Base-by-base conservation (phyloP, 2,329 filamentous ascomycete genomes). In the Cryphonectria nitschkei region DNA sequence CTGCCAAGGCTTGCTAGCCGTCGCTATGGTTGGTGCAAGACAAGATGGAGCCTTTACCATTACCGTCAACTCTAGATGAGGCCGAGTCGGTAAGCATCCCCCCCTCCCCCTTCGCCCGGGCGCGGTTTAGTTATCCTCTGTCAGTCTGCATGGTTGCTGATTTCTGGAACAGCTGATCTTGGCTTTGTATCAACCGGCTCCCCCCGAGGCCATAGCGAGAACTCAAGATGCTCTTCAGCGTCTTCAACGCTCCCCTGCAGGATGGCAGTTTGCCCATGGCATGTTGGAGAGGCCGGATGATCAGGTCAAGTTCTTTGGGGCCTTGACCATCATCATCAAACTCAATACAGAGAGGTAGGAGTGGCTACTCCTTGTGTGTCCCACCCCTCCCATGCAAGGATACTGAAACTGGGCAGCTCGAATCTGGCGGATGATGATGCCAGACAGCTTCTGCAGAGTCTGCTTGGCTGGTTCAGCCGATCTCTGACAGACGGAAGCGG, bases 261-360 rank as follows among this genome's bases (percentile, higher is more conserved):
- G 94, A 68, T 99, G 96, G 96, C 87, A 92, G 69, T 86, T 98
- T 62, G 94, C 94, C 29, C 90, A 95, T 77, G 88, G 89, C 67
- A 85, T 98, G 19, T 84, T 98, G 14, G 84, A 84, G 66, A 89
- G 89, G 72, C 83, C 87, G 32, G 90, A 93, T 75, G 88, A 92
- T 72, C 91, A 95, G 76, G 89, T 96, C 75, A 92, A 92, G 74
- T 98, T 98, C 81, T 97, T 97, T 78, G 96, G 94, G 19, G 95
- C 95, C 41, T 86, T 98, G 71, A 98, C 95, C 0, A 92, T 98
- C 75, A 97, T 94, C 66, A 90, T 98, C 76, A 99, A 98, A 82
- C 88, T 98, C 71, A 98, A 98, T 79, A 92, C 91, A n/a, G 93
- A 96, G 78, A 93, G 63, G 63, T 65, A 41, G 50, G 63, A n/a